Conservation (phyloP, 768 basidiomycete genomes). For the Trametopsis cervina region DNA sequence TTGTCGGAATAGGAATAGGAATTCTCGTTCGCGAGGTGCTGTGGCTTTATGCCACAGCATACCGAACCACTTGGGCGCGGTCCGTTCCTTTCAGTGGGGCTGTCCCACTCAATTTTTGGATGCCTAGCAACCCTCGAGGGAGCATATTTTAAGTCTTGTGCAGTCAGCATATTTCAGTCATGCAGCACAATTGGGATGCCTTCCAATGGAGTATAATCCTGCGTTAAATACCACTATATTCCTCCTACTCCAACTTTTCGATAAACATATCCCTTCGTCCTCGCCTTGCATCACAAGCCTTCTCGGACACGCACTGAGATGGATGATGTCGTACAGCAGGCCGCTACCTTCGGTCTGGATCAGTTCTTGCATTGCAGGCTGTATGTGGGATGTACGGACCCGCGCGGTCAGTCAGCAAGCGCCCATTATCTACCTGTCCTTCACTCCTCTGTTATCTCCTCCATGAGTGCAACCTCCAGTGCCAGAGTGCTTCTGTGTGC, state of each 20-base stretch:
- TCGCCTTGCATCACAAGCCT: conserved; percentile 31
- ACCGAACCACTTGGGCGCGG: background rate
- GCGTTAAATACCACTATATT: conserved; percentile 63
- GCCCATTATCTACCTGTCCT: too few species aligned
- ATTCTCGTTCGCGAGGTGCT: too few species aligned
- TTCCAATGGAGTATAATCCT: conserved; percentile 69
- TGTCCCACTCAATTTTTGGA: background rate
- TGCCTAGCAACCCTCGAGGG: background rate
- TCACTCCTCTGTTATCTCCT: too few species aligned
- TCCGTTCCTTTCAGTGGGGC: too few species aligned
- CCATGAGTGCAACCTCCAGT: too few species aligned
- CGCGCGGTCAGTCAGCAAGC: too few species aligned
- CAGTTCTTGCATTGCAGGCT: conserved; percentile 54
- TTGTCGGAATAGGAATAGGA: too few species aligned
- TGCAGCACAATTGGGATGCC: too few species aligned
- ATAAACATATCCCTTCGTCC: conserved; percentile 33
- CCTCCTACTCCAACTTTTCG: conserved; percentile 53
- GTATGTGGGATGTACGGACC: too few species aligned
- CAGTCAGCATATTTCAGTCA: too few species aligned
- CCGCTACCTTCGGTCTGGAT: conserved; percentile 60
- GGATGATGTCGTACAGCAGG: conserved; percentile 60
- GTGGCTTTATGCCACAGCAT: too few species aligned
- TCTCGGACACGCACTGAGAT: conserved; percentile 67
- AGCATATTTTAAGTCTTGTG: background rate
- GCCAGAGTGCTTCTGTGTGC: too few species aligned